Conservation (phyloP, 2,329 filamentous ascomycete species). For the Sclerotinia spermophila region DNA sequence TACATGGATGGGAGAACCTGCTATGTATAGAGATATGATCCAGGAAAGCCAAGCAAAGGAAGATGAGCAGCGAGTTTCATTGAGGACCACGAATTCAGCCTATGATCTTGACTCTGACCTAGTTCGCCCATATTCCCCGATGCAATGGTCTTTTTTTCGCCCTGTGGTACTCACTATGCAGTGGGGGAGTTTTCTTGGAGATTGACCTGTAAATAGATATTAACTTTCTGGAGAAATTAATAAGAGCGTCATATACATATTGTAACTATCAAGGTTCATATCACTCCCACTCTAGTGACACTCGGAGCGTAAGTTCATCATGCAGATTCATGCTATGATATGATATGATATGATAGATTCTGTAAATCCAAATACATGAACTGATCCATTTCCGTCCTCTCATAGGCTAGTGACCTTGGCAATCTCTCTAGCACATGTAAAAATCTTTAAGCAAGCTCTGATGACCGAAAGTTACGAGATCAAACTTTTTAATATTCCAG, state of each 20-base stretch:
- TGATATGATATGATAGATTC: background rate
- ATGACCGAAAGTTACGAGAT: background rate
- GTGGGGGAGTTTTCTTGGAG: background rate
- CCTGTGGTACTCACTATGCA: background rate
- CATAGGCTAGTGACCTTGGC: background rate
- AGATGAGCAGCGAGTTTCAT: background rate
- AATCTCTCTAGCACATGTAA: background rate
- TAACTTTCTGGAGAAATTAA: background rate
- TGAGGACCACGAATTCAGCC: background rate
- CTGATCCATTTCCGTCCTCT: background rate
- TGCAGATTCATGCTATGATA: too few species aligned
- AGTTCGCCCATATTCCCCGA: background rate
- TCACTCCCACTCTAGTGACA: background rate
- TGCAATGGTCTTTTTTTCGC: background rate
- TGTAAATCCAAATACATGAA: background rate
- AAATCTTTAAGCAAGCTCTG: background rate
- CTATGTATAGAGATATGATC: background rate
- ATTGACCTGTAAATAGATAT: background rate
- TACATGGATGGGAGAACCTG: background rate
- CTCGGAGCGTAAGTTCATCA: background rate
- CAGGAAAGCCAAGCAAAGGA: background rate
- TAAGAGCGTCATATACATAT: background rate
- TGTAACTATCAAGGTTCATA: background rate
- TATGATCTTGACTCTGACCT: background rate
- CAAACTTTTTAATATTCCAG: background rate